These are phyloP conservation scores for Platanthera zijinensis DNA, from an alignment of 106 monocot species.

Conservation along the genomic window DNA sequence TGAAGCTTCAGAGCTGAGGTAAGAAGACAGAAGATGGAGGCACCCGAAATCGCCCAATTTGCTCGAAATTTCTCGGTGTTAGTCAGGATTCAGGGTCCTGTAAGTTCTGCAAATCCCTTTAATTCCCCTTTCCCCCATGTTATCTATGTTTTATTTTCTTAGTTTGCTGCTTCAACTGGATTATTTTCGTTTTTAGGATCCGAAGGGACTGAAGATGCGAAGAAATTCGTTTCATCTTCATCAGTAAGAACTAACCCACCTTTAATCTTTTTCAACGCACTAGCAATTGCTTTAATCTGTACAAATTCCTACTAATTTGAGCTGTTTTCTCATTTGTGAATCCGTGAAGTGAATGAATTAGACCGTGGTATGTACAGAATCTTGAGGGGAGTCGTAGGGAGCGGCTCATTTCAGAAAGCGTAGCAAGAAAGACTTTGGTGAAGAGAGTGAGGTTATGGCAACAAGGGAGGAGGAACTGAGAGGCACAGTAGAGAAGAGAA, in stretches of 20 bases:
- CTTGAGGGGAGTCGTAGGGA: too few species aligned
- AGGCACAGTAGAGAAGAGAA: too few species aligned
- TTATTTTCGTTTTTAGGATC: slow-evolving; percentile 41
- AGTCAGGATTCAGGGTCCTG: slow-evolving; percentile 71
- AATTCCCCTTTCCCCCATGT: not conserved
- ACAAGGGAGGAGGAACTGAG: too few species aligned
- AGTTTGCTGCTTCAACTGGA: not conserved
- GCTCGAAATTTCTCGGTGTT: slow-evolving; percentile 68
- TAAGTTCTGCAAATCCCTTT: slow-evolving; percentile 21
- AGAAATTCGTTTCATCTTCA: slow-evolving; percentile 73
- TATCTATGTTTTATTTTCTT: not conserved
- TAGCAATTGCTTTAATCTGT: not conserved
- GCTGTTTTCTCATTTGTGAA: not conserved
- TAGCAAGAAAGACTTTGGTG: too few species aligned
- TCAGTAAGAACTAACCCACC: slow-evolving; percentile 28
- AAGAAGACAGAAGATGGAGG: slow-evolving; percentile 38
- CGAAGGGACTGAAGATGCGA: slow-evolving; percentile 78
- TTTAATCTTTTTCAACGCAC: not conserved
- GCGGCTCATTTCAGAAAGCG: too few species aligned
- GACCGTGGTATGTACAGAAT: not conserved
- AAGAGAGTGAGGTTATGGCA: too few species aligned
- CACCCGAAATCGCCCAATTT: slow-evolving; percentile 36
- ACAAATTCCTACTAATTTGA: too few species aligned
- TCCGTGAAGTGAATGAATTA: not conserved
- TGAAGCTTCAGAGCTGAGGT: not conserved